phyloP scores from a whole-genome alignment of 2,329 filamentous ascomycete genomes.

The Phialocephala subalpina region DNA sequence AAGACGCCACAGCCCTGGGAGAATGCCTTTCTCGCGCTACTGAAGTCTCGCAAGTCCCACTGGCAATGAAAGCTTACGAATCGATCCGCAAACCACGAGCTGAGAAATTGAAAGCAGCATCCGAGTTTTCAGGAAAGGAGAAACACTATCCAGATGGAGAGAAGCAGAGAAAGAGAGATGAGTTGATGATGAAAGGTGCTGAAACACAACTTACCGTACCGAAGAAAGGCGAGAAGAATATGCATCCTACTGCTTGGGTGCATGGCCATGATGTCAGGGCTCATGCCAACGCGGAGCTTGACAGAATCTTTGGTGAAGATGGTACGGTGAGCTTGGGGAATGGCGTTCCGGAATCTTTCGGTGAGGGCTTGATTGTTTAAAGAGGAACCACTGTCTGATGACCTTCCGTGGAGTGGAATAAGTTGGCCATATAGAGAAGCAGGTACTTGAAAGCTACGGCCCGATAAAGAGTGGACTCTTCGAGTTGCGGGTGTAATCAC shows the following conservation, averaged over 20 bases:
- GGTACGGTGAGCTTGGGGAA: background rate
- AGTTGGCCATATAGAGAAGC: too few species aligned
- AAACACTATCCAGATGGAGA: constrained; percentile 13
- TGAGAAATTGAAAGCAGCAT: constrained; percentile 25
- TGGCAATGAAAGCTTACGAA: constrained; percentile 49
- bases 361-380: background rate
- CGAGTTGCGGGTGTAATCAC: too few species aligned
- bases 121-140: constrained; percentile 3
- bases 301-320: background rate
- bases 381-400: too few species aligned
- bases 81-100: constrained; percentile 46
- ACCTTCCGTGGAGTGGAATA: too few species aligned
- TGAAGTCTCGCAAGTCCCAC: constrained; percentile 38
- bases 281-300: constrained; percentile 5
- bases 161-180: constrained; percentile 13
- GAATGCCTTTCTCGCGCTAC: constrained; percentile 36
- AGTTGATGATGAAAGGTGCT: constrained; percentile 6
- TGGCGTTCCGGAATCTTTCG: background rate
- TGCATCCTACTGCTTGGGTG: background rate
- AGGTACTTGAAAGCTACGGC: too few species aligned
- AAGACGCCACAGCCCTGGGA: constrained; percentile 9
- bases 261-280: constrained; percentile 6
- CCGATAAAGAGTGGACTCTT: too few species aligned
- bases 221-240: constrained; percentile 5
- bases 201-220: background rate